Conservation (phyloP, 2,329 filamentous ascomycete species). For the Epichloe aotearoae region DNA sequence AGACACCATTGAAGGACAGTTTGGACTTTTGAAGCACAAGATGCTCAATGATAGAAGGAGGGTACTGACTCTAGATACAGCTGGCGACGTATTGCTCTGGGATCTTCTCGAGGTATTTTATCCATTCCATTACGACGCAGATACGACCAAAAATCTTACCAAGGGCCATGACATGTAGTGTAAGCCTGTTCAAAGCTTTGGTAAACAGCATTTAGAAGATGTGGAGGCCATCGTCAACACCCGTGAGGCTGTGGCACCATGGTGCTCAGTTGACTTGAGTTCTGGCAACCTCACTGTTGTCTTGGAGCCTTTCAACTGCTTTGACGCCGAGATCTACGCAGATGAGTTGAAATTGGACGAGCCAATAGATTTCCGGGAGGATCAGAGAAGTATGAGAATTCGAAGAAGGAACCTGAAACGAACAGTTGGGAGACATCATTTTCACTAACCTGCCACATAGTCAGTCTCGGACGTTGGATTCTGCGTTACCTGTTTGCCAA, state of each 20-base stretch:
- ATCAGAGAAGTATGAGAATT: slow-evolving; percentile 64
- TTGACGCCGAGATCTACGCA: slow-evolving; percentile 94
- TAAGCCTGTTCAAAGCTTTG: slow-evolving; percentile 77
- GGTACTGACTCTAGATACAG: slow-evolving; percentile 84
- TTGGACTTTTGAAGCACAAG: slow-evolving; percentile 86
- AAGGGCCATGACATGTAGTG: slow-evolving; percentile 41
- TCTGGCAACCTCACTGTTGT: slow-evolving; percentile 86
- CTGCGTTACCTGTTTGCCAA: slow-evolving; percentile 82
- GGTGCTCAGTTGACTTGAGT: slow-evolving; percentile 90
- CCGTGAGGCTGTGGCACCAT: slow-evolving; percentile 77
- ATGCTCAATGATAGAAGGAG: slow-evolving; percentile 82
- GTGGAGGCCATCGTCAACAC: slow-evolving; percentile 81
- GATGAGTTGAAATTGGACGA: slow-evolving; percentile 71
- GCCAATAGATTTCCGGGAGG: slow-evolving; percentile 71
- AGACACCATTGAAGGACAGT: slow-evolving; percentile 86
- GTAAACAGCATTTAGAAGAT: slow-evolving; percentile 86
- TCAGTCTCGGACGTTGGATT: slow-evolving; percentile 95
- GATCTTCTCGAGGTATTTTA: slow-evolving; percentile 63
- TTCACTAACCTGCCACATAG: slow-evolving; percentile 29
- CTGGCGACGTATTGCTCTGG: slow-evolving; percentile 90
- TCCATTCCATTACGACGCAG: not conserved
- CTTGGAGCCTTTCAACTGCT: slow-evolving; percentile 88
- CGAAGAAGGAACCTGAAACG: not conserved
- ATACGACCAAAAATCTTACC: not conserved
- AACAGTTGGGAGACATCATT: not conserved